These are phyloP conservation scores for Sclerotinia spermophila DNA, from an alignment of 2,329 filamentous ascomycete genomes.

Conservation along the genomic window DNA sequence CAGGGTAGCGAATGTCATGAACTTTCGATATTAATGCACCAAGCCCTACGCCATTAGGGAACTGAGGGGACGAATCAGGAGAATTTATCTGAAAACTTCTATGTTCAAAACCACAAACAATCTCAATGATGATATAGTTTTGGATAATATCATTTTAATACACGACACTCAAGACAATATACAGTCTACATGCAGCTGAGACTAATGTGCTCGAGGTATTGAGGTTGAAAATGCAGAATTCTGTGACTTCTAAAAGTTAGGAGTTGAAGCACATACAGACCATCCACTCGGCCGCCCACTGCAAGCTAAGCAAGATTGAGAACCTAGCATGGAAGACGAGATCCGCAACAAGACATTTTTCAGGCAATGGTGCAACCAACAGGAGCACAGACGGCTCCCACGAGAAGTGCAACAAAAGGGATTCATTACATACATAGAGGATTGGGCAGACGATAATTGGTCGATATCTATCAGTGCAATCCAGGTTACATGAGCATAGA, in stretches of 20 bases:
- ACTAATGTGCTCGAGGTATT: not conserved
- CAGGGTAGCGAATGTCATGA: not conserved
- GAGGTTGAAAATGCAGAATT: not conserved
- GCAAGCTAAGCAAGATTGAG: not conserved
- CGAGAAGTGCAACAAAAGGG: not conserved
- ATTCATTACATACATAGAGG: not conserved
- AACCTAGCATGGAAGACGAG: not conserved
- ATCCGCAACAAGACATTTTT: not conserved
- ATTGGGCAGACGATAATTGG: not conserved
- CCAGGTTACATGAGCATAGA: no score
- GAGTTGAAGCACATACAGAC: not conserved
- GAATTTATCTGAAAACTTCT: not conserved
- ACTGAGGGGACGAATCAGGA: not conserved
- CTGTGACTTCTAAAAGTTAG: no score
- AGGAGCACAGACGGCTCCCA: not conserved
- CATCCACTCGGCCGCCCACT: not conserved
- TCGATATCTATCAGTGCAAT: not conserved
- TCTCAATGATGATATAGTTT: no score
- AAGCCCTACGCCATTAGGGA: not conserved
- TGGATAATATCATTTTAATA: no score
- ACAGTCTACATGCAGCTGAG: no score
- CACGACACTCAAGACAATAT: no score
- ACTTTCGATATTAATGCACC: not conserved
- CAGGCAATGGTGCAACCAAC: not conserved
- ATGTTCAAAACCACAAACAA: no score